Evolutionary conservation across 257 asterid species (phyloP), one percentile per base, ranked within the genome.

Genomic region (Prunella vulgaris): DNA sequence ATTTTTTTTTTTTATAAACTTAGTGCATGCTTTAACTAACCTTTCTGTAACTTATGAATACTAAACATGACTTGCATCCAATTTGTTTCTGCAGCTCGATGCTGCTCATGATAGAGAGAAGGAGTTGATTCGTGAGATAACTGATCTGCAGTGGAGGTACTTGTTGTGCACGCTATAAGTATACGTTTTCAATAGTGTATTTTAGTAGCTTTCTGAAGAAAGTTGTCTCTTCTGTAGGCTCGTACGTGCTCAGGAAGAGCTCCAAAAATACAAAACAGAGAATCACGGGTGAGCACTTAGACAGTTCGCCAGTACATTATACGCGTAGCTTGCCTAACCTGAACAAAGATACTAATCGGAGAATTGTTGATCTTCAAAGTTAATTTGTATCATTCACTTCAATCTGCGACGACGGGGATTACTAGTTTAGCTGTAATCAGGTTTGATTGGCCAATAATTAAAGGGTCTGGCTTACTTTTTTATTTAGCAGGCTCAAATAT

Each of bases 101-200:
- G 84, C 84, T 35, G 91, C 96, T 70, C 90, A 86, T 52, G 96
- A 90, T 20, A 76, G 87, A 77, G 98, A 93, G 61, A 90, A 86
- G 75, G 95, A 90, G 52, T 66, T 88, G 73, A 84, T 88, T 54
- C 87, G 83, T 13, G 95, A 90, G 82, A 80, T 88, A 61, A 72
- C 82, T 62, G 98, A 93, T 73, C 69, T 90, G 28, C 96, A 90
- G 48, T 79, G 78, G 82, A 90, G 98, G 98, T 92, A 85, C 49
- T 27, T 40, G 17, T 49, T 69, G 2, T 57, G 22, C 42, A 27
- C 22, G 20, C 57, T 51, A 22, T 40, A 68, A 38, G 10, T 56
- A 32, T 49, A 49, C 10, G 20, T 21, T 51, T 35, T 9, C 12
- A 2, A 35, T 35, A 80, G 30, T 33, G 24, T 17, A 40, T 66